Percentiles rank a stretch among this genome's conserved stretches.
These are phyloP conservation scores for Metschnikowia amazonensis DNA, from an alignment of 805 yeast species.

Conservation along the genomic window DNA sequence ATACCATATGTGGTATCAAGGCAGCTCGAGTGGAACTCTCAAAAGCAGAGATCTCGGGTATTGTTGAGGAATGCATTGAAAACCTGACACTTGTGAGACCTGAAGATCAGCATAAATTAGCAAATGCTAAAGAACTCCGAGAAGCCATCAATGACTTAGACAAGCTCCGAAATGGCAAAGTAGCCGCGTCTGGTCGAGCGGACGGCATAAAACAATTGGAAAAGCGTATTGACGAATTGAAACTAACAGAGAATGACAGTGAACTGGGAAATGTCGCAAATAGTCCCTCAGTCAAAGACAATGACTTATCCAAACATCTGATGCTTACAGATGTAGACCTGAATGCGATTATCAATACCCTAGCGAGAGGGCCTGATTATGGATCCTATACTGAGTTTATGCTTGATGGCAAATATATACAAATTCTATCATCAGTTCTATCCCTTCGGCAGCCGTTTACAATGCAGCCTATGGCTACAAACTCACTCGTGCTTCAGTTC, in stretches of 20 bases:
- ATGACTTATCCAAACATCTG: neutral
- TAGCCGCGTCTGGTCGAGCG: neutral
- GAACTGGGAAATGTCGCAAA: neutral
- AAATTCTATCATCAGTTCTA: slow-evolving; percentile 66
- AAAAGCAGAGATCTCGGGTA: slow-evolving; percentile 3
- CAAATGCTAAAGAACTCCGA: slow-evolving; percentile 11
- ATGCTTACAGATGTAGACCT: neutral
- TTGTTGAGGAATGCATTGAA: slow-evolving; percentile 10
- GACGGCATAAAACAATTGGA: neutral
- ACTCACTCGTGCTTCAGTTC: slow-evolving; percentile 54
- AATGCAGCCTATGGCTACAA: slow-evolving; percentile 56
- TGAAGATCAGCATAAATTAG: slow-evolving; percentile 26
- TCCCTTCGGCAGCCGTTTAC: slow-evolving; percentile 78
- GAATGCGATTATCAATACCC: slow-evolving; percentile 24
- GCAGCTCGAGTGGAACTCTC: slow-evolving; percentile 5
- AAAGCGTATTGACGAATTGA: neutral
- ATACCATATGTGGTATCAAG: neutral
- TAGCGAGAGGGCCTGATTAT: slow-evolving; percentile 65
- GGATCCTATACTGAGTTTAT: slow-evolving; percentile 18
- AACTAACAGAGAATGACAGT: neutral
- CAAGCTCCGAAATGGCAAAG: slow-evolving; percentile 2
- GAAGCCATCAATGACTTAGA: neutral
- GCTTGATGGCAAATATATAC: slow-evolving; percentile 16
- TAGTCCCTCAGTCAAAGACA: neutral
- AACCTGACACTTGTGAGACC: slow-evolving; percentile 7